Evolutionary conservation across 2,329 filamentous ascomycete species (phyloP), one percentile per base, ranked within the genome.

Genomic region (Didymella pinodella): DNA sequence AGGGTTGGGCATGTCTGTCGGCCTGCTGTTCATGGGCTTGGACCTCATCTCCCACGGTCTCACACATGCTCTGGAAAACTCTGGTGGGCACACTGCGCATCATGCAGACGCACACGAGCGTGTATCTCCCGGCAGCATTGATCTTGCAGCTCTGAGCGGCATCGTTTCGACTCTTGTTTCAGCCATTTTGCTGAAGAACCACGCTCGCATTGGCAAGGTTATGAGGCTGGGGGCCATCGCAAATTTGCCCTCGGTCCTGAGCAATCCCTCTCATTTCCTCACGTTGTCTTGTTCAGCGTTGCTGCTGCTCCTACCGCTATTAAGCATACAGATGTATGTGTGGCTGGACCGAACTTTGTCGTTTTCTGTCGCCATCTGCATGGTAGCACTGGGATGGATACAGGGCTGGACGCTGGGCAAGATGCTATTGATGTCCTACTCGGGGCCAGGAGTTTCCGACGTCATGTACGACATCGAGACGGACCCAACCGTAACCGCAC

Each of bases 11-110:
- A 92, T 98, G 88, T 96, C 93, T 50, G 90, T 99, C 38, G 92
- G 97, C 62, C 86, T 99, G 12, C 86, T 97, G n/a, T 99, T 99
- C 78, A 97, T 97, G 83, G 94, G 94, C 20, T 90, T 98, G 70
- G 95, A 99, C 70, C 86, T 99, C 48, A 90, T 99, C 61, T 96
- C 92, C 40, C 95, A 99, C 76, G 94, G 92, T 60, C 82, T 97
- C 16, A 95, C 97, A 74, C 94, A 99, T 77, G 86, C 93, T n/a
- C 86, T 99, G 11, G 94, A 97, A 77, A 83, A 83, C 48, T 72
- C 86, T 20, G 88, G 89, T 14, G 84, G 84, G 16, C 92, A 96
- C 70, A 85, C 88, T 53, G 84, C 91, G 22, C 92, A 96, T 69
- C 88, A 91, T 68, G 81, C 84, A 3, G 87, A 91, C 65, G 61